phyloP scores from a whole-genome alignment of 192 early-diverging fungal species.

The Linnemannia exigua region DNA sequence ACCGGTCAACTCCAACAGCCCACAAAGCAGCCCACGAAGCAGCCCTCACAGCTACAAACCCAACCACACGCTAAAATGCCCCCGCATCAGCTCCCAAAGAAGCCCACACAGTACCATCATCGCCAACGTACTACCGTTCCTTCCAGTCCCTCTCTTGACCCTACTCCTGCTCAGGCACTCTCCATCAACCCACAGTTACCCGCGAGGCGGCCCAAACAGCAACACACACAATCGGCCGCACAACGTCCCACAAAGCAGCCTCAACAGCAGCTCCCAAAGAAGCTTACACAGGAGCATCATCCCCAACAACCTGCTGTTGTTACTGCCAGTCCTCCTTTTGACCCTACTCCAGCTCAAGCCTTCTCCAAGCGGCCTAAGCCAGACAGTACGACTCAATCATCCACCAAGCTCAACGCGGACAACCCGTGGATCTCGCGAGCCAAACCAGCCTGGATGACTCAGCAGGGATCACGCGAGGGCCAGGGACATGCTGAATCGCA shows the following conservation, averaged over 20 bases:
- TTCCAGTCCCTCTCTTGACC: background rate
- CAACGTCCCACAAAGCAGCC: background rate
- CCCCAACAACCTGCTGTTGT: background rate
- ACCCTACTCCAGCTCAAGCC: background rate
- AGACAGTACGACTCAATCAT: background rate
- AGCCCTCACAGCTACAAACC: too few relatives aligned
- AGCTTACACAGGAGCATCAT: too few relatives aligned
- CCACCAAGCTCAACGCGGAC: background rate
- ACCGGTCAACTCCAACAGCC: background rate
- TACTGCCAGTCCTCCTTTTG: background rate
- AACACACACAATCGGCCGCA: too few relatives aligned
- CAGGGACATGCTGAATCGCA: background rate
- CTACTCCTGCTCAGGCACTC: background rate
- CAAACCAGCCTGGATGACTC: background rate
- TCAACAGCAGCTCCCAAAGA: too few relatives aligned
- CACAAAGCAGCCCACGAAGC: background rate
- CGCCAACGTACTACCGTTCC: background rate
- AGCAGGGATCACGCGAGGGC: background rate
- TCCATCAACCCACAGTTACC: too few relatives aligned
- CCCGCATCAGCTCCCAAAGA: too few relatives aligned
- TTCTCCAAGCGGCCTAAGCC: background rate
- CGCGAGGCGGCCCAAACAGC: too few relatives aligned
- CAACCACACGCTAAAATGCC: too few relatives aligned
- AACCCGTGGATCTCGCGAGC: background rate
- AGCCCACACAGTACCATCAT: too few relatives aligned